These are phyloP conservation scores for Stylonectria norvegica DNA, from an alignment of 2,329 filamentous ascomycete genomes.

Conservation along the genomic window DNA sequence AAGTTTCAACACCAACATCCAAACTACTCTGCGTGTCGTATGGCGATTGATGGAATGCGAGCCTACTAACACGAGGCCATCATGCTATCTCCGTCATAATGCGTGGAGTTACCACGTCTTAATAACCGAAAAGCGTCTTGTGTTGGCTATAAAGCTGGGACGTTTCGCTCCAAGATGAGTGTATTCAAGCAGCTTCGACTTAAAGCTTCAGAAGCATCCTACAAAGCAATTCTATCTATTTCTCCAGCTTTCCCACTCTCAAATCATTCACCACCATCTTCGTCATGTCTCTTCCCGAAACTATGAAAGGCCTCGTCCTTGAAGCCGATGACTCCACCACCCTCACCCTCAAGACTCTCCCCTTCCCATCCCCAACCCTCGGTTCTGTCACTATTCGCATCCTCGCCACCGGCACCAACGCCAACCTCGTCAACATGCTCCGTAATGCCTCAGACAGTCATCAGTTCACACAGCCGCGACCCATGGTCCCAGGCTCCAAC, in stretches of 20 bases:
- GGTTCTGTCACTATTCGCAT: constrained; percentile 22
- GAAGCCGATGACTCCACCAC: constrained; percentile 14
- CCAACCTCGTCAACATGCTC: constrained; percentile 22
- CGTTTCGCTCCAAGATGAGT: too few species aligned
- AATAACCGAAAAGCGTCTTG: too few species aligned
- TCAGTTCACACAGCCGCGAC: constrained; percentile 23
- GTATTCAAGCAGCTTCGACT: too few species aligned
- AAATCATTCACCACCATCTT: neutral
- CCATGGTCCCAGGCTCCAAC: constrained; percentile 31
- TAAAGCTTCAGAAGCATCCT: too few species aligned
- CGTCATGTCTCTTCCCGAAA: constrained; percentile 17
- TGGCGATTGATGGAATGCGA: too few species aligned
- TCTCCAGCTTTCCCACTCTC: neutral
- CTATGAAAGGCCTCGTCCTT: constrained; percentile 18
- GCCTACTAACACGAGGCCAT: too few species aligned
- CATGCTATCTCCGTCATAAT: too few species aligned
- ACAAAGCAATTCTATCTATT: neutral
- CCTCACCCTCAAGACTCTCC: constrained; percentile 11
- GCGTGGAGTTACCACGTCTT: too few species aligned
- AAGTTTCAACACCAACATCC: too few species aligned
- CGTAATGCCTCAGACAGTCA: constrained; percentile 8
- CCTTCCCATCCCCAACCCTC: constrained; percentile 15
- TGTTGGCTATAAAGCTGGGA: too few species aligned
- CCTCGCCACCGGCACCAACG: constrained; percentile 26
- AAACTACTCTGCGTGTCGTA: too few species aligned